Percentiles rank a stretch among this genome's conserved stretches.
Conservation (phyloP, 306 rosid species). For the Fragaria iinumae region DNA sequence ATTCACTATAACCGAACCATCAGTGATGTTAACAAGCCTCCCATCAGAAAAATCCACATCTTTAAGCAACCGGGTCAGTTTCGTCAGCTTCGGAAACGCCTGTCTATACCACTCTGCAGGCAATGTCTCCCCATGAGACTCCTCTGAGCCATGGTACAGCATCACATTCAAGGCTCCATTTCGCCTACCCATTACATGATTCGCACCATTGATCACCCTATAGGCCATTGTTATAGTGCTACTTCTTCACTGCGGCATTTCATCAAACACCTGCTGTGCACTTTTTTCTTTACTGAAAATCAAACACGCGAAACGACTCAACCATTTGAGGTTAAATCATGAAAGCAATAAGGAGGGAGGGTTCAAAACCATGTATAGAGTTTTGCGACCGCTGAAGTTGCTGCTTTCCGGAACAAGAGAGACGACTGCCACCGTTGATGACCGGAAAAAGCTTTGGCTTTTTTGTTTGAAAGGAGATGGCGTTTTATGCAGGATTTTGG, state of each 20-base stretch:
- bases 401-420: background rate
- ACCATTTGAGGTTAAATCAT: background rate
- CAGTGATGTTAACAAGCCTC: slow-evolving; percentile 51
- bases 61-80: slow-evolving; percentile 42
- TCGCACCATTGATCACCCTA: slow-evolving; percentile 27
- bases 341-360: no score
- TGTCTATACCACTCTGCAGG: slow-evolving; percentile 50
- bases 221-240: slow-evolving; percentile 29
- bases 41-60: slow-evolving; percentile 62
- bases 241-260: slow-evolving; percentile 18
- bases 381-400: background rate
- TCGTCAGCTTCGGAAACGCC: slow-evolving; percentile 42
- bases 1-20: slow-evolving; percentile 48
- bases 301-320: no score
- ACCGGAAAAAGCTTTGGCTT: background rate
- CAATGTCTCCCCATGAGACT: slow-evolving; percentile 30
- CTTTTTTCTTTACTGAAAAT: background rate
- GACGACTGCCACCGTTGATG: background rate
- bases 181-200: slow-evolving; percentile 28
- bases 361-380: background rate
- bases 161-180: slow-evolving; percentile 34
- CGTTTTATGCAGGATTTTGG: background rate
- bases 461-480: background rate
- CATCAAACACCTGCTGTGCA: slow-evolving; percentile 30
- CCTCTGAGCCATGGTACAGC: slow-evolving; percentile 51